These are phyloP conservation scores for Phytophthora melonis DNA, from an alignment of 352 stramenopile species.

Conservation along the genomic window DNA sequence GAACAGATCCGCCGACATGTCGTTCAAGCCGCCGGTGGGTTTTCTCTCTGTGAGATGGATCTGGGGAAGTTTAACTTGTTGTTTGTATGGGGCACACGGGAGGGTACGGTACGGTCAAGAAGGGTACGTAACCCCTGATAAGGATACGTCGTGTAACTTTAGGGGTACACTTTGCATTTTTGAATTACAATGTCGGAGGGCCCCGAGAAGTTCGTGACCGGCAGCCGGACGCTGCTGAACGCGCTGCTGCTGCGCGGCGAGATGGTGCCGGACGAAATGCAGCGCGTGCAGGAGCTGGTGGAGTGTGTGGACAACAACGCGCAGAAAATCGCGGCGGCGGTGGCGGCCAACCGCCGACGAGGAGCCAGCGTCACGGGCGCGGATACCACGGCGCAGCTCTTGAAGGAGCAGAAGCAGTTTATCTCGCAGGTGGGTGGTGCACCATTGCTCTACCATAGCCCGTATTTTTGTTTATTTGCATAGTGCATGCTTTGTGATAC, in stretches of 20 bases:
- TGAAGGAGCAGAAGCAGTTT: slow-evolving; percentile 70
- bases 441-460: too few relatives aligned
- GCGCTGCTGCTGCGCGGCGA: slow-evolving; percentile 36
- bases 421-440: slow-evolving; percentile 39
- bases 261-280: slow-evolving; percentile 55
- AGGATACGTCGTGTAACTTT: background rate
- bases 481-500: too few relatives aligned
- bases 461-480: too few relatives aligned
- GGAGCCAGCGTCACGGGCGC: slow-evolving; percentile 24
- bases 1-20: slow-evolving; percentile 91
- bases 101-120: background rate
- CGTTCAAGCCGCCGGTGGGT: background rate
- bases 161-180: background rate
- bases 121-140: background rate
- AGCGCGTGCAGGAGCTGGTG: slow-evolving; percentile 68
- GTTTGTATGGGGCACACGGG: slow-evolving; percentile 13
- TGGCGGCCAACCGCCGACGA: slow-evolving; percentile 52
- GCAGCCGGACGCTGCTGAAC: slow-evolving; percentile 46
- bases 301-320: slow-evolving; percentile 78
- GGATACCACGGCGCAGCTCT: slow-evolving; percentile 55
- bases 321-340: slow-evolving; percentile 66
- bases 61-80: slow-evolving; percentile 18
- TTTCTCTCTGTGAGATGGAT: background rate
- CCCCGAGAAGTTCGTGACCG: slow-evolving; percentile 37
- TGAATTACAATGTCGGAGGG: background rate